Conservation (phyloP, 192 early-diverging fungal genomes). For the Backusella liffmaniae region DNA sequence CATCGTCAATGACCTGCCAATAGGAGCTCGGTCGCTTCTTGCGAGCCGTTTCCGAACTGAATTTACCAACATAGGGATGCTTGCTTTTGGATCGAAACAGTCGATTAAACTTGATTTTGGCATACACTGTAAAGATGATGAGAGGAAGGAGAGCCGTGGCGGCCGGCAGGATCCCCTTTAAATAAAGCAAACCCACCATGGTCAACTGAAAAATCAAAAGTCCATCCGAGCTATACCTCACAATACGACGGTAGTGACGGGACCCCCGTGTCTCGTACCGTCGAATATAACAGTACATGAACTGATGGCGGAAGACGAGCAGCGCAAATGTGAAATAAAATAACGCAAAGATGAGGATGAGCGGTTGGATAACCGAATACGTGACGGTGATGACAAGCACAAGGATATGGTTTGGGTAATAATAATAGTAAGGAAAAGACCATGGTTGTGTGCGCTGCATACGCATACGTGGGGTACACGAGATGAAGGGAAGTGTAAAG, state of each 20-base stretch:
- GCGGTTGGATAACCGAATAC: constrained; percentile 57
- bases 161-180: constrained; percentile 41
- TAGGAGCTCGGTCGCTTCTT: background rate
- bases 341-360: constrained; percentile 55
- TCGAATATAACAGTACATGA: constrained; percentile 59
- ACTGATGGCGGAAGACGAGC: constrained; percentile 60
- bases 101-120: constrained; percentile 43
- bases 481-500: constrained; percentile 43
- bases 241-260: constrained; percentile 49
- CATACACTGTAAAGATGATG: constrained; percentile 45
- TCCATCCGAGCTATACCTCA: constrained; percentile 57
- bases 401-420: constrained; percentile 59
- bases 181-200: constrained; percentile 53
- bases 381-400: constrained; percentile 60
- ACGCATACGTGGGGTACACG: constrained; percentile 55
- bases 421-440: constrained; percentile 63
- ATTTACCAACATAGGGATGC: constrained; percentile 20
- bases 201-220: constrained; percentile 57
- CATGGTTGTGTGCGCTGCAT: constrained; percentile 46
- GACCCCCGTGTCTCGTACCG: constrained; percentile 57
- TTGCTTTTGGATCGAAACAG: constrained; percentile 48
- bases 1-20: constrained; percentile 13
- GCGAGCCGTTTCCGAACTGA: background rate
- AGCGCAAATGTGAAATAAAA: constrained; percentile 53
- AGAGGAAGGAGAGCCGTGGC: constrained; percentile 42